Percentiles rank a stretch among this genome's conserved stretches.
Evolutionary conservation across 1,284 basidiomycete genomes (phyloP).

Genomic region (Cryptococcus hybrid): DNA sequence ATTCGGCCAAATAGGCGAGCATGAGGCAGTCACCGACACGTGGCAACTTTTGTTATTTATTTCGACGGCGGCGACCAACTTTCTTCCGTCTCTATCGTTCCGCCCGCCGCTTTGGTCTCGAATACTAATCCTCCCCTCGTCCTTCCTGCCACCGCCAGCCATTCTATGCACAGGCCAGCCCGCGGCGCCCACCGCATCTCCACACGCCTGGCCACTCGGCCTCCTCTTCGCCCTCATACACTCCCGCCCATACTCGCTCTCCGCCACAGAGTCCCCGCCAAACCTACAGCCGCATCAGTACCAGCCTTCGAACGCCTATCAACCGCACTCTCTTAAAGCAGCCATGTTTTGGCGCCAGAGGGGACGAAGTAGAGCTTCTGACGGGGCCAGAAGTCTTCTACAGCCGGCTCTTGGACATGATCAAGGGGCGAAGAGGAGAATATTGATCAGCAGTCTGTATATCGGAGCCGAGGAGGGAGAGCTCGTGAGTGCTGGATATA

Average conservation of each 20-base stretch:
- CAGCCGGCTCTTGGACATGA: constrained; percentile 57
- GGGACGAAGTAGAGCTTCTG: constrained; percentile 50
- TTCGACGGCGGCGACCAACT: too few relatives aligned
- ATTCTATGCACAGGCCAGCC: too few relatives aligned
- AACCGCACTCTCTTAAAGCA: constrained; percentile 27
- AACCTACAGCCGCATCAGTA: constrained; percentile 22
- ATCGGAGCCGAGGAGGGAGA: constrained; percentile 68
- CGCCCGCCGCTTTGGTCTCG: too few relatives aligned
- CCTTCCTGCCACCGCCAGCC: too few relatives aligned
- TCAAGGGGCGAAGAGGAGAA: constrained; percentile 67
- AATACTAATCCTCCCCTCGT: background rate
- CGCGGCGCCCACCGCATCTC: too few relatives aligned
- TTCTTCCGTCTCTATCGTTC: too few relatives aligned
- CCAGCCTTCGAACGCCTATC: constrained; percentile 32
- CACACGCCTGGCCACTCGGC: too few relatives aligned
- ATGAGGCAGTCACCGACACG: too few relatives aligned
- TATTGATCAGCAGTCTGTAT: constrained; percentile 85
- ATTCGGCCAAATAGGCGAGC: too few relatives aligned
- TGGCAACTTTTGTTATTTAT: too few relatives aligned
- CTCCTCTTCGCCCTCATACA: too few relatives aligned
- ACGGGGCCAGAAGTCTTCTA: constrained; percentile 53
- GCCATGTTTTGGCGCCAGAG: constrained; percentile 51
- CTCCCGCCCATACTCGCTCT: background rate
- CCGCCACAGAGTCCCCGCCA: background rate
- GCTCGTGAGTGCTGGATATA: constrained; percentile 52